Evolutionary conservation across 2,329 filamentous ascomycete species (phyloP).

Genomic region (Ceratocystis diversiconidia): DNA sequence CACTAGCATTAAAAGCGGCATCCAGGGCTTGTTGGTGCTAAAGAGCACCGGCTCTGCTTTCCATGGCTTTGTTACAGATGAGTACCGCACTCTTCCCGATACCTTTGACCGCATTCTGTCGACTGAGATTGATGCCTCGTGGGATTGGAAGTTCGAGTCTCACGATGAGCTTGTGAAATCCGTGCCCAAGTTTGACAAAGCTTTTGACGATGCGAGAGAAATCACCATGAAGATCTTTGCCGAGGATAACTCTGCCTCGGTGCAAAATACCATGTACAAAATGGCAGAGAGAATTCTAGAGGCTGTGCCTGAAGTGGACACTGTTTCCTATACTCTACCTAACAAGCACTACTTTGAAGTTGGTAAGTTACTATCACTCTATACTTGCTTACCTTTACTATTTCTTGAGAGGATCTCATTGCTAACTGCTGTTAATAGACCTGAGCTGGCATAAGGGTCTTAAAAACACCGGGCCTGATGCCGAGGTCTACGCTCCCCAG

Average conservation of each 20-base stretch:
- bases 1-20: conserved; percentile 61
- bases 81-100: conserved; percentile 81
- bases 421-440: conserved; percentile 37
- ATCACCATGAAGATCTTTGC: conserved; percentile 91
- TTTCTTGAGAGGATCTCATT: neutral
- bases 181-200: conserved; percentile 57
- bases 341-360: conserved; percentile 99
- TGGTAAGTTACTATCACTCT: conserved; percentile 39
- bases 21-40: conserved; percentile 71
- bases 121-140: conserved; percentile 76
- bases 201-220: conserved; percentile 60
- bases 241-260: conserved; percentile 76
- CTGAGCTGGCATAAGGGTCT: conserved; percentile 91
- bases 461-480: conserved; percentile 90
- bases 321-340: conserved; percentile 70
- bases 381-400: neutral
- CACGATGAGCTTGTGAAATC: conserved; percentile 53
- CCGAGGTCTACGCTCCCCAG: conserved; percentile 90
- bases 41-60: conserved; percentile 96
- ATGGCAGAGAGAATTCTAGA: conserved; percentile 83
- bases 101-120: conserved; percentile 91
- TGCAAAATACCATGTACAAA: conserved; percentile 98
- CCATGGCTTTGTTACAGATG: conserved; percentile 83
- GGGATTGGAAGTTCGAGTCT: conserved; percentile 68
- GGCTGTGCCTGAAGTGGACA: conserved; percentile 53